Evolutionary conservation across 805 yeast genomes (phyloP).

Genomic region (Grigorovia yakushimaensis): DNA sequence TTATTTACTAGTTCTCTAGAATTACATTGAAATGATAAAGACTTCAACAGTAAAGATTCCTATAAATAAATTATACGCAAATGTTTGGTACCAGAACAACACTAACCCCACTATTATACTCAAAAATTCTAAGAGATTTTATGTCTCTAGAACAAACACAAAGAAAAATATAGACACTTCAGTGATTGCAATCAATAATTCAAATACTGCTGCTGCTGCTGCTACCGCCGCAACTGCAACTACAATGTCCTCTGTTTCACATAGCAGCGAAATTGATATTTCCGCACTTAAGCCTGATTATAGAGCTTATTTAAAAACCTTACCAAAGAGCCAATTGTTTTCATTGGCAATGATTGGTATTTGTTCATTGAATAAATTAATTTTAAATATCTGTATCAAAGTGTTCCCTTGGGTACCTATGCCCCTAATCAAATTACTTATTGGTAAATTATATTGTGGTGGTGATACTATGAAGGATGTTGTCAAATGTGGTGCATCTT

Average conservation of each 20-base stretch:
- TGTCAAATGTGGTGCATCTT: slow-evolving; percentile 53
- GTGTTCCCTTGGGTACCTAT: slow-evolving; percentile 70
- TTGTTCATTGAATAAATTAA: slow-evolving; percentile 55
- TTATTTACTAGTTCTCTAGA: too few species aligned
- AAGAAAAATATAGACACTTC: not conserved
- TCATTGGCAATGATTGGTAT: slow-evolving; percentile 61
- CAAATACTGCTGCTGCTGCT: not conserved
- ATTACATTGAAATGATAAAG: not conserved
- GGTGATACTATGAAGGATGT: slow-evolving; percentile 74
- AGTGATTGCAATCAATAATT: not conserved
- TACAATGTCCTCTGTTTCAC: not conserved
- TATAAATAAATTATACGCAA: not conserved
- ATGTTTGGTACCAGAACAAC: not conserved
- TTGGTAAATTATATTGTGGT: slow-evolving; percentile 82
- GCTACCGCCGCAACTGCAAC: not conserved
- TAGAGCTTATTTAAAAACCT: slow-evolving; percentile 33
- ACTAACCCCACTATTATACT: not conserved
- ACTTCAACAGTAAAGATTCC: not conserved
- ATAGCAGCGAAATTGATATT: not conserved
- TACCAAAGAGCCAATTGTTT: slow-evolving; percentile 45
- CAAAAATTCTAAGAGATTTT: not conserved
- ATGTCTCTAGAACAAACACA: slow-evolving; percentile 3
- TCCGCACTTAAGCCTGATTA: not conserved
- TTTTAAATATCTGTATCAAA: slow-evolving; percentile 51
- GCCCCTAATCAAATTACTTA: slow-evolving; percentile 55